Evolutionary conservation across 2,329 filamentous ascomycete genomes (phyloP).

Genomic region (Pseudodiploospora longispora): DNA sequence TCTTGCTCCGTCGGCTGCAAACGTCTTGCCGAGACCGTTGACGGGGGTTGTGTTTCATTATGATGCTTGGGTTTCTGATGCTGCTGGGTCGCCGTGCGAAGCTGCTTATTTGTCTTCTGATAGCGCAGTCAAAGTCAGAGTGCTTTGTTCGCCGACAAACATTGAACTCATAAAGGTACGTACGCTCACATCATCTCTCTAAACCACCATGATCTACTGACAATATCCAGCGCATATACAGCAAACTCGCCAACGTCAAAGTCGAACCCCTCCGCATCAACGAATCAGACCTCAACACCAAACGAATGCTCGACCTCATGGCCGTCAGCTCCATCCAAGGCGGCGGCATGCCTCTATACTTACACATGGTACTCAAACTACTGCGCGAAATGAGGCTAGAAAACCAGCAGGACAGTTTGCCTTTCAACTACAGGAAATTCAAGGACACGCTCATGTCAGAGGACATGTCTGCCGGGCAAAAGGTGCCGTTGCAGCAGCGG

Average conservation of each 20-base stretch:
- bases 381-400: slow-evolving; percentile 45
- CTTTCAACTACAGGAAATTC: slow-evolving; percentile 46
- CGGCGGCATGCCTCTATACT: slow-evolving; percentile 45
- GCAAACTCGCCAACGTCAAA: slow-evolving; percentile 24
- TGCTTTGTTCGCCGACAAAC: slow-evolving; percentile 49
- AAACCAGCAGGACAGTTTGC: slow-evolving; percentile 26
- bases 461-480: slow-evolving; percentile 40
- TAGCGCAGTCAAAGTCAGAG: slow-evolving; percentile 36
- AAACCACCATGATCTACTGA: background rate
- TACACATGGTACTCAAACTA: slow-evolving; percentile 46
- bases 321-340: slow-evolving; percentile 32
- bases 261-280: slow-evolving; percentile 45
- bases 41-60: slow-evolving; percentile 60
- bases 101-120: slow-evolving; percentile 46
- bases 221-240: background rate
- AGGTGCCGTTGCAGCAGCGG: slow-evolving; percentile 37
- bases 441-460: slow-evolving; percentile 21
- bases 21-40: slow-evolving; percentile 41
- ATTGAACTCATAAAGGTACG: slow-evolving; percentile 29
- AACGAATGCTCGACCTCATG: slow-evolving; percentile 53
- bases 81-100: slow-evolving; percentile 46
- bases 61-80: slow-evolving; percentile 44
- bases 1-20: slow-evolving; percentile 36
- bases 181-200: background rate
- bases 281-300: slow-evolving; percentile 45